A percentile compares a stretch with the other conserved stretches of the same genome.
phyloP scores from a whole-genome alignment of 345 rosid genomes.

The Chamaenerion angustifolium region DNA sequence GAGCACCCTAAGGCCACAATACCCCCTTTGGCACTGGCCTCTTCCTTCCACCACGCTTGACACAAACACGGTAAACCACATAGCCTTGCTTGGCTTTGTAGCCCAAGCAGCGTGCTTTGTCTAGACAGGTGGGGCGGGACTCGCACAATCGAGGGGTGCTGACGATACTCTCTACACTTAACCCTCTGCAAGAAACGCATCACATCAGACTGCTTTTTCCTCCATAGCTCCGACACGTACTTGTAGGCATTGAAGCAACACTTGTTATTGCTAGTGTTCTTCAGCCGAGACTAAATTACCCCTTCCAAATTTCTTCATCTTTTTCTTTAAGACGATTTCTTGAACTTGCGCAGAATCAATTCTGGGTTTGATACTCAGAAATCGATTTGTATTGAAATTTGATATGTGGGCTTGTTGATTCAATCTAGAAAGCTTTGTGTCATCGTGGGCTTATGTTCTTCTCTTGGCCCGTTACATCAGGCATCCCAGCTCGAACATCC shows the following conservation, averaged over 20 bases:
- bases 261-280: slow-evolving; percentile 7
- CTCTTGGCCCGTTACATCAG: too few relatives aligned
- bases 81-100: slow-evolving; percentile 98
- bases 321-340: too few relatives aligned
- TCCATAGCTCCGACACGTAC: slow-evolving; percentile 96
- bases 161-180: slow-evolving; percentile 95
- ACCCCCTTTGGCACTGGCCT: slow-evolving; percentile 96
- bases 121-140: slow-evolving; percentile 84
- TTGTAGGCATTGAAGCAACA: slow-evolving; percentile 37
- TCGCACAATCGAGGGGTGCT: slow-evolving; percentile 84
- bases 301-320: too few relatives aligned
- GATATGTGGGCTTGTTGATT: too few relatives aligned
- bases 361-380: too few relatives aligned
- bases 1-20: slow-evolving; percentile 62
- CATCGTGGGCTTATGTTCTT: too few relatives aligned
- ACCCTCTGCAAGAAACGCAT: slow-evolving; percentile 93
- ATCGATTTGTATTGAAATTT: too few relatives aligned
- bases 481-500: too few relatives aligned
- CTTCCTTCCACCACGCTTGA: slow-evolving; percentile 77
- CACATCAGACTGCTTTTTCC: slow-evolving; percentile 95
- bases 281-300: too few relatives aligned
- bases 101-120: slow-evolving; percentile 85
- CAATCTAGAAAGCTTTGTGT: too few relatives aligned
- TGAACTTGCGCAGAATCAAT: too few relatives aligned
- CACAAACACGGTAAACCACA: slow-evolving; percentile 39